Evolutionary conservation across 2,329 filamentous ascomycete species (phyloP), one percentile per base, ranked within the genome.

Genomic region (Periconia digitata): DNA sequence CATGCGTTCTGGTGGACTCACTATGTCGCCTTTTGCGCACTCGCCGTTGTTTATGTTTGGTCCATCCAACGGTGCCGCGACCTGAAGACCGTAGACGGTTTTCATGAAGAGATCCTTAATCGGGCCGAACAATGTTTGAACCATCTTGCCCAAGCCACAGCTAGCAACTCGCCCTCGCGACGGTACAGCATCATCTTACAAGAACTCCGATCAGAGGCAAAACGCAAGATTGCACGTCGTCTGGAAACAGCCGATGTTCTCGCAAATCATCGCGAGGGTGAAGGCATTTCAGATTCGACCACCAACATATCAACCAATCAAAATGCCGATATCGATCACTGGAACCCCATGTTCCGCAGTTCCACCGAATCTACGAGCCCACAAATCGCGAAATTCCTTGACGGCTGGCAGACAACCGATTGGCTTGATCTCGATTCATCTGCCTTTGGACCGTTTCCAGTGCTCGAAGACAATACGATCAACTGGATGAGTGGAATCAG

Each of bases 1-100:
- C 71, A 76, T 37, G 73, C 74, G 0, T 70, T 76, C 20, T 77
- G 76, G 76, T 79, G 75, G 70, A 78, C 74, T 8, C 75, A 76
- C 17, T 78, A 78, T 40, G 73, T 78, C 0, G 73, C 72, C 1
- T 79, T 79, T 29, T 79, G 77, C 48, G 76, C 77, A 1, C 53
- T 80, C 3, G 72, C 72, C 0, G 72, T 78, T 0, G 67, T 76
- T 0, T 79, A 79, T 22, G 73, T 79, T 0, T 78, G 74, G 70
- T 67, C 75, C 6, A 77, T 79, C 18, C 74, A 76, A 50, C 65
- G 62, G 32, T 57, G 52, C 22, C 50, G 49, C n/a, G 46, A 58
- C 18, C 27, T 18, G 4, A 40, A 45, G 1, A 54, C 47, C 21
- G 23, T 40, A 8, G 36, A 49, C 16, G 46, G 60, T 27, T 7